These are phyloP conservation scores for Allium cepa DNA, from an alignment of 106 monocot genomes.

Conservation along the genomic window DNA sequence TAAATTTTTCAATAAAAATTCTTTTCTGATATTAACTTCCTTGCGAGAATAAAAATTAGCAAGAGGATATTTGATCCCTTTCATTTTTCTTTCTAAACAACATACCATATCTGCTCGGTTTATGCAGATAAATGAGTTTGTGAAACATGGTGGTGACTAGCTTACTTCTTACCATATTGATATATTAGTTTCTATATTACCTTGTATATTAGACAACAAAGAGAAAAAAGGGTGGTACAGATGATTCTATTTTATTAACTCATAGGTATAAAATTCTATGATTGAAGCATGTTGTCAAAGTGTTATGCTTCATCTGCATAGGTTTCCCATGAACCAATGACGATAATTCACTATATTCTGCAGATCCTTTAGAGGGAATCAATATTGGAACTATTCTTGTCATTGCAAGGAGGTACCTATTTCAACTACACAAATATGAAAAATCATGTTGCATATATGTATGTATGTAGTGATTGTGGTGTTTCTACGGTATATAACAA, in stretches of 20 bases:
- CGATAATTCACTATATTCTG: slow-evolving; percentile 70
- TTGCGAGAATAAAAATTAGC: background rate
- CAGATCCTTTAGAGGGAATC: slow-evolving; percentile 75
- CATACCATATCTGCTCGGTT: background rate
- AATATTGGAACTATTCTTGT: slow-evolving; percentile 68
- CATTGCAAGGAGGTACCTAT: slow-evolving; percentile 31
- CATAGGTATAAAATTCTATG: slow-evolving; percentile 98
- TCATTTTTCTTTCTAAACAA: background rate
- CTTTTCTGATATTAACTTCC: background rate
- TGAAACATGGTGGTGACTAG: slow-evolving; percentile 84
- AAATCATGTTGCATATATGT: no score
- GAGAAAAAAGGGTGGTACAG: slow-evolving; percentile 57
- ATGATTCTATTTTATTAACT: background rate
- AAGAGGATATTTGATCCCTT: background rate
- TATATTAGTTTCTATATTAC: slow-evolving; percentile 73
- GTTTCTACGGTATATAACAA: no score
- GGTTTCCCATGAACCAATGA: slow-evolving; percentile 90
- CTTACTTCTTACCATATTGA: slow-evolving; percentile 2
- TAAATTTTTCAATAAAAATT: background rate
- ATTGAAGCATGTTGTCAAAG: slow-evolving; percentile 88
- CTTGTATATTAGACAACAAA: slow-evolving; percentile 91
- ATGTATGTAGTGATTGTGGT: no score
- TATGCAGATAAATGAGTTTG: slow-evolving; percentile 92
- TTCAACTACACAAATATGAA: no score
- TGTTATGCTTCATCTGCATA: slow-evolving; percentile 14